These are phyloP conservation scores for Rubroshorea leprosula DNA, from an alignment of 345 rosid genomes.

Conservation along the genomic window DNA sequence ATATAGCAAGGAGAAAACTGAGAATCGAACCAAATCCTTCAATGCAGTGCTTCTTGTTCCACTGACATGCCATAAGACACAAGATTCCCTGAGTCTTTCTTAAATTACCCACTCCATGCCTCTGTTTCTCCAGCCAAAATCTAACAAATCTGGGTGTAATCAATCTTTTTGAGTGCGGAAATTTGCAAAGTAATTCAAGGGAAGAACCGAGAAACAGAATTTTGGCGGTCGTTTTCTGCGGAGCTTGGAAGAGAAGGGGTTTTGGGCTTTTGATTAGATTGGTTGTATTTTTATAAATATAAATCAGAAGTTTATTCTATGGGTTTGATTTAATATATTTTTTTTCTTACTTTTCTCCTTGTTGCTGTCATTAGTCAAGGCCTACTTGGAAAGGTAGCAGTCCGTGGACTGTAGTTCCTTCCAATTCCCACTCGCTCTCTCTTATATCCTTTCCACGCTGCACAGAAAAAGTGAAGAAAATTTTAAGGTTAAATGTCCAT, in stretches of 20 bases:
- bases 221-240: conserved; percentile 41
- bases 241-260: conserved; percentile 5
- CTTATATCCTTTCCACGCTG: too few relatives aligned
- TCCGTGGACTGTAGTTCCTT: too few relatives aligned
- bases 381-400: too few relatives aligned
- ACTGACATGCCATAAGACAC: conserved; percentile 27
- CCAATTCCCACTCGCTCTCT: too few relatives aligned
- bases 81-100: conserved; percentile 19
- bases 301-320: too few relatives aligned
- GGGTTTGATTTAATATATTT: too few relatives aligned
- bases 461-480: too few relatives aligned
- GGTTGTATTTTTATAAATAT: background rate
- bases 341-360: too few relatives aligned
- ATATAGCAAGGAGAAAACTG: background rate
- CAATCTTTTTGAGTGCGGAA: background rate
- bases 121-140: background rate
- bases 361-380: too few relatives aligned
- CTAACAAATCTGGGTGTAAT: background rate
- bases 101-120: conserved; percentile 4
- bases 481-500: too few relatives aligned
- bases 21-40: conserved; percentile 13
- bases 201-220: background rate
- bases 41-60: conserved; percentile 20
- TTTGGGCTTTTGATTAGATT: background rate
- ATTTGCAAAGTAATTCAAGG: conserved; percentile 5